A percentile compares a stretch with the other conserved stretches of the same genome.
Evolutionary conservation across 495 filamentous ascomycete genomes (phyloP).

Genomic region (Chaetomium fimeti): DNA sequence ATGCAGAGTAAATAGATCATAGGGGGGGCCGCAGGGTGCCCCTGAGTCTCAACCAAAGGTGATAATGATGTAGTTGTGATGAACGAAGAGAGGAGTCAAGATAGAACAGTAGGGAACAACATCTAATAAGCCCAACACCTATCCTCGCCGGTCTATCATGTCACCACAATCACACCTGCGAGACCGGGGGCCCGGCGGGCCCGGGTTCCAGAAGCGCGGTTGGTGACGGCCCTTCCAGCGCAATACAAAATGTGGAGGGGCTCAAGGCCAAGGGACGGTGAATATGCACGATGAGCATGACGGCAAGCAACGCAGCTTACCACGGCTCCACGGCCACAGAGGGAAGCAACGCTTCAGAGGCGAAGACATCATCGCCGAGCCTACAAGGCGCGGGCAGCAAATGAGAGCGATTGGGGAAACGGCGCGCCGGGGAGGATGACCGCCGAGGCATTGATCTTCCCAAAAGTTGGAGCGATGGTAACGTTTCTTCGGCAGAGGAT

Average conservation of each 20-base stretch:
- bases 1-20: constrained; percentile 2
- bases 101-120: not conserved
- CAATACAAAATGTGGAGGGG: not conserved
- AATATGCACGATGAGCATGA: not conserved
- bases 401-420: not conserved
- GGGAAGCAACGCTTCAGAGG: not conserved
- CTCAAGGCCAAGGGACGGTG: too few species aligned
- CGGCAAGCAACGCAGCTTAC: not conserved
- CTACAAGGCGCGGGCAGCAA: not conserved
- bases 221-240: not conserved
- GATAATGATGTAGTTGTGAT: not conserved
- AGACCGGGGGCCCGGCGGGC: not conserved
- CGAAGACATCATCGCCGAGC: constrained; percentile 8
- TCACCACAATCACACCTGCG: not conserved
- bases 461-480: not conserved
- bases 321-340: not conserved
- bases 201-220: not conserved
- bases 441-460: not conserved
- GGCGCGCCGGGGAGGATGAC: not conserved
- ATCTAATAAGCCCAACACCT: not conserved
- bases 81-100: not conserved
- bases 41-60: not conserved
- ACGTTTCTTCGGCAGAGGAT: not conserved
- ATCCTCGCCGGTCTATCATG: not conserved
- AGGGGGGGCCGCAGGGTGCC: not conserved